phyloP scores from a whole-genome alignment of 2,329 filamentous ascomycete genomes.

The Sarocladiaceae sp. region DNA sequence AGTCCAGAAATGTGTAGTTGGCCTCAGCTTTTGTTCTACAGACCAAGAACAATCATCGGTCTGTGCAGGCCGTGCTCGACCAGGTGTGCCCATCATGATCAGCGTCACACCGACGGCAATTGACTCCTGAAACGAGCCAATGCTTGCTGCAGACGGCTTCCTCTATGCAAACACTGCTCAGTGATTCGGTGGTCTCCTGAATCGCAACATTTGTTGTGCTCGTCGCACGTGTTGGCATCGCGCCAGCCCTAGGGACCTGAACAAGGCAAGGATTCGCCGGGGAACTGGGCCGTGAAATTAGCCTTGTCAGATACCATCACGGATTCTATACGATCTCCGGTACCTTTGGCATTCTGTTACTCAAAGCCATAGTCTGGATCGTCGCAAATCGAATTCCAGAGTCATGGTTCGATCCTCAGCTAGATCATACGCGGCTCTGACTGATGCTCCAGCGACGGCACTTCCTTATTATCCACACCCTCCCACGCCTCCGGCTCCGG shows the following conservation, averaged over 20 bases:
- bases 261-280: background rate
- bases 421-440: background rate
- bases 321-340: too few species aligned
- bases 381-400: background rate
- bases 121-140: background rate
- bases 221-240: background rate
- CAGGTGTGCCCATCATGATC: background rate
- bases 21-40: too few species aligned
- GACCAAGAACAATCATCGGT: too few species aligned
- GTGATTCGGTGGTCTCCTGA: background rate
- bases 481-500: background rate
- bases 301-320: too few species aligned
- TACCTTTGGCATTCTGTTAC: too few species aligned
- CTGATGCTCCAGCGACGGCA: background rate
- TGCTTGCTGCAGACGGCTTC: background rate
- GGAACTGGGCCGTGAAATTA: background rate
- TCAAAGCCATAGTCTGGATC: background rate
- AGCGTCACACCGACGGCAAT: background rate
- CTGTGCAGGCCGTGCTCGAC: too few species aligned
- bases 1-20: too few species aligned
- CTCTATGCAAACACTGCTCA: background rate
- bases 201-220: background rate
- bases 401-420: background rate
- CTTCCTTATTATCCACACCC: background rate
- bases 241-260: background rate